phyloP scores from a whole-genome alignment of 2,329 filamentous ascomycete genomes.

The Alternaria rosae region DNA sequence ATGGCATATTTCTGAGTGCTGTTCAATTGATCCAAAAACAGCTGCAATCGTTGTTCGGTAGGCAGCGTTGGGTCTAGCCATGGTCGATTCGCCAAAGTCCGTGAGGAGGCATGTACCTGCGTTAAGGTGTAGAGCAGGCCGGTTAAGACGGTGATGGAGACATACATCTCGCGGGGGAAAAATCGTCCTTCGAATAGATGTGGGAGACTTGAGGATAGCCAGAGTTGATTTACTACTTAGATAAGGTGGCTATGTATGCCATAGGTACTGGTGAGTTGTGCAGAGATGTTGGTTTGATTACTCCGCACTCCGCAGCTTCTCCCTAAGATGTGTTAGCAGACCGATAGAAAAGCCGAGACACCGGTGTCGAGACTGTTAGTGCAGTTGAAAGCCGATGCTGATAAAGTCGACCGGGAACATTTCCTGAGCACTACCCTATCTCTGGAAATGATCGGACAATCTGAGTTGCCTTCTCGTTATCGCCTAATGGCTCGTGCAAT shows the following conservation, averaged over 20 bases:
- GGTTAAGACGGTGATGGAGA: neutral
- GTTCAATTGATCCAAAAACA: conserved; percentile 3
- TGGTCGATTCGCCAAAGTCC: neutral
- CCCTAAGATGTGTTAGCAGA: neutral
- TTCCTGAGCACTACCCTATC: neutral
- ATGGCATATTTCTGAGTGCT: conserved; percentile 9
- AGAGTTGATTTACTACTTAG: neutral
- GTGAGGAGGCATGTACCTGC: neutral
- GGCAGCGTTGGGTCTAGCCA: neutral
- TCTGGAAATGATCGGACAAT: neutral
- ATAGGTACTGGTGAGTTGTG: neutral
- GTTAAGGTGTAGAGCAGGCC: neutral
- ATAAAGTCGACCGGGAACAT: neutral
- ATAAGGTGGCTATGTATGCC: neutral
- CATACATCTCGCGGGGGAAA: neutral
- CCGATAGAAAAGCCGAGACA: neutral
- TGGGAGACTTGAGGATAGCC: neutral
- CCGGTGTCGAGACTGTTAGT: neutral
- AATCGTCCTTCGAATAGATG: neutral
- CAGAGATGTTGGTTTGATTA: neutral
- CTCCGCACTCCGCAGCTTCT: neutral
- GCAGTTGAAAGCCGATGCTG: neutral
- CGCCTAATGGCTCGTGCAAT: neutral
- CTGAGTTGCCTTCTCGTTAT: neutral
- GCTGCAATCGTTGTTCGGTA: neutral